Evolutionary conservation across 345 rosid genomes (phyloP).

Genomic region (Hibiscus trionum): DNA sequence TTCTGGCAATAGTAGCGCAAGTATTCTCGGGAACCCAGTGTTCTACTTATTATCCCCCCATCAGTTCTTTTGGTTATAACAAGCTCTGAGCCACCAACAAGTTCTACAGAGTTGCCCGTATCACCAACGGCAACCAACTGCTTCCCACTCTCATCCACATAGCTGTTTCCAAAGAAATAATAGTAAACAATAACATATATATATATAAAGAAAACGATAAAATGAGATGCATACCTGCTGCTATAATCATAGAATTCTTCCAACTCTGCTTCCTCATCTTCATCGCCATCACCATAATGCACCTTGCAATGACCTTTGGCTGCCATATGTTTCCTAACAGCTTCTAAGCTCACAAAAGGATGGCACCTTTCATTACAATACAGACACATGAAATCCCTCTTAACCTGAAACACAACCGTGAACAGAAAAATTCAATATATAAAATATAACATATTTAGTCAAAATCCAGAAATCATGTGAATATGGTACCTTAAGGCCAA

Average conservation of each 20-base stretch:
- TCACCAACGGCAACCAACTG: slow-evolving; percentile 58
- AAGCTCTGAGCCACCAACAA: slow-evolving; percentile 83
- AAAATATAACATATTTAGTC: neutral
- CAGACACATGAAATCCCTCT: slow-evolving; percentile 76
- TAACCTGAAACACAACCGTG: slow-evolving; percentile 39
- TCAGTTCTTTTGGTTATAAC: slow-evolving; percentile 56
- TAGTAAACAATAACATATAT: neutral
- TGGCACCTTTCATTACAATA: slow-evolving; percentile 77
- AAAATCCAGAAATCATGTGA: neutral
- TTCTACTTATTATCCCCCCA: slow-evolving; percentile 35
- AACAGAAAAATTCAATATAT: neutral
- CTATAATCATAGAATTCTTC: slow-evolving; percentile 93
- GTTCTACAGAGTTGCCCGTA: slow-evolving; percentile 42
- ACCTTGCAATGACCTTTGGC: slow-evolving; percentile 93
- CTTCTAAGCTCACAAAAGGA: slow-evolving; percentile 80
- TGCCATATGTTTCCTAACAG: slow-evolving; percentile 93
- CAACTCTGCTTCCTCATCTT: slow-evolving; percentile 84
- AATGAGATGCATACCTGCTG: slow-evolving; percentile 52
- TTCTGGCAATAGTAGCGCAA: slow-evolving; percentile 85
- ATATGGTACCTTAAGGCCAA: slow-evolving; percentile 66
- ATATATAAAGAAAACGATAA: neutral
- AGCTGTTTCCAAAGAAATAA: slow-evolving; percentile 37
- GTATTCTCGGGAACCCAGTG: slow-evolving; percentile 85
- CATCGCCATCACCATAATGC: slow-evolving; percentile 85
- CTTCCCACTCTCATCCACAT: slow-evolving; percentile 66